Base-by-base conservation (phyloP, 225 moss, liverwort and hornwort genomes). In the Pseudoscleropodium purum region DNA sequence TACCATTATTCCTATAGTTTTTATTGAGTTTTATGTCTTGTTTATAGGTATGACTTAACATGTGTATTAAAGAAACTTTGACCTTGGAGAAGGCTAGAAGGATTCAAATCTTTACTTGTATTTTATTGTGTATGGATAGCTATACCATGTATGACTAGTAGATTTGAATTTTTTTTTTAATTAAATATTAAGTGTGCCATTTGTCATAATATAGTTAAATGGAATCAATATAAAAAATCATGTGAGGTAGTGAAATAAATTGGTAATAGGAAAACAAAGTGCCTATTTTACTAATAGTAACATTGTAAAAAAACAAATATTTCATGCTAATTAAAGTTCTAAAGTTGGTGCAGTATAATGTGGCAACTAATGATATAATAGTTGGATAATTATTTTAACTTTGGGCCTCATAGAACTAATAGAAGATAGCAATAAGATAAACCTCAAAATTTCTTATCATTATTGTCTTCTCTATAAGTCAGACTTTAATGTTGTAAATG, bases 91-190 rank as follows among this genome's bases (percentile, higher is more conserved):
- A 2, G 9, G 20, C 37, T 8, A 68, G 5, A 68, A 68, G n/a
- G n/a, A 24, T 69, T 69, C 39, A 39, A 39, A 24, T 69, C 23
- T 7, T 69, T n/a, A 69, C 4, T 0, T 69, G 0, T n/a, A 39
- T 41, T 25, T 41, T 41, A 26, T 24, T 26, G 1, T 72, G 5
- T 8, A 41, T 26, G 1, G 15, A 26, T 72, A 41, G 41, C 3
- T 8, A n/a, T n/a, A 13, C 4, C 45, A 69, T 69, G 23, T 7
- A 23, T 6, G 0, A 23, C 7, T n/a, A 12, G 13, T 0, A n/a
- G 0, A 13, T 69, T 23, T n/a, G n/a, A n/a, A n/a, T n/a, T n/a
- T n/a, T n/a, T n/a, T n/a, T n/a, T n/a, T n/a, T n/a, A n/a, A n/a
- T n/a, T n/a, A n/a, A n/a, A n/a, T n/a, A n/a, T n/a, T 2, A 13